Base-by-base conservation (phyloP, 805 yeast species). In the Myxozyma neotropica region DNA sequence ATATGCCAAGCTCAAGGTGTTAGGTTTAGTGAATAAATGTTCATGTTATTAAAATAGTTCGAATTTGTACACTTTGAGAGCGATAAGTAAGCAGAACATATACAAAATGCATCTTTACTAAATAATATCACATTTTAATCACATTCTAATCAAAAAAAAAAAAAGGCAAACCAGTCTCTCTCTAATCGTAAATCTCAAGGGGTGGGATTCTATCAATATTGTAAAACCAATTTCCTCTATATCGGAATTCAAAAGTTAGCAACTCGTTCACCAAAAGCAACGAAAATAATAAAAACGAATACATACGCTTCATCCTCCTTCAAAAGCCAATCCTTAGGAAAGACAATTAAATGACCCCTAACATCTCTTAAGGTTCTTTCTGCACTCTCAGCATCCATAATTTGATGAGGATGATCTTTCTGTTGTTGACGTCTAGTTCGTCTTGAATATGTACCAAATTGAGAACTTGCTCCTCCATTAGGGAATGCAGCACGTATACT, bases 151-250 rank as follows among this genome's bases (percentile, higher is more conserved):
- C 42, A 7, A 38, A 2, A 15, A 38, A 38, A 4, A 38, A 38
- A 15, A 2, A 21, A 31, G 13, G 19, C 13, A 19, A 10, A 10
- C 7, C 29, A 33, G 6, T 19, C 3, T 23, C 36, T n/a, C 1
- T 19, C 50, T 64, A 90, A 69, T 91, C 93, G 72, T 88, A 94
- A 54, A 94, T 93, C 71, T 94, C 98, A 57, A 94, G 84, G 1
- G 99, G 99, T 4, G 98, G 97, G 27, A 94, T 77, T 69, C 96
- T 84, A 71, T 94, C 99, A 51, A 95, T 86, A 68, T 87, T 89
- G 77, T 89, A 92, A 72, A 91, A 92, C 98, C 98, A 93, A 70
- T 95, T 94, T 10, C 89, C 93, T 5, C 89, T 83, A 55, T 10
- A 43, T 13, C 21, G 43, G n/a, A 5, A 6, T 13, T 55, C n/a